Base-by-base conservation (phyloP, 345 rosid species). In the Hibiscus tridactylites region DNA sequence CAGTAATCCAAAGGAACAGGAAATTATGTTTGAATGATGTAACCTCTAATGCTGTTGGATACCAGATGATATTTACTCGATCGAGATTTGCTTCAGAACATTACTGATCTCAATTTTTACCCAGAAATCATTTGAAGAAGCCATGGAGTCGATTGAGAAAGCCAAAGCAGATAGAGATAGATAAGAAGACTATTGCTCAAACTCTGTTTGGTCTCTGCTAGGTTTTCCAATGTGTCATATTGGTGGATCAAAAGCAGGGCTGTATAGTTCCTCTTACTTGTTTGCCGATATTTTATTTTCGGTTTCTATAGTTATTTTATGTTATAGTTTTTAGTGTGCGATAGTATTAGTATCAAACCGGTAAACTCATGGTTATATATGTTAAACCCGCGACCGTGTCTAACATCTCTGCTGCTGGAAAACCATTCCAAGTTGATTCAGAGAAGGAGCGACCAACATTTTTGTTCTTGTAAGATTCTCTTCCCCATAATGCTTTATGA, bases 91-190 rank as follows among this genome's bases (percentile, higher is more conserved):
- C 65, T 60, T 31, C 9, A 16, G 1, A 44, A 58, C 9, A 17
- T 26, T 70, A 56, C 39, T 53, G 68, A 15, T 67, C 73, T 71
- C 70, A 66, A 26, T 5, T 72, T 29, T 19, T 17, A 12, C 71
- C 13, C 84, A 93, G 97, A 91, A 90, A 85, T 94, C 98, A 75
- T 94, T 91, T 70, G 95, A 93, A 74, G 98, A 88, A 53, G 90
- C 93, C 71, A 83, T 90, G 90, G 95, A 85, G 33, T 86, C 95
- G 10, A 75, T 94, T 49, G 85, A 88, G 76, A 88, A 88, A 75
- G 81, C 88, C 21, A 94, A 81, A 83, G 57, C 80, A 67, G 80
- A 68, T n/a, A 84, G 81, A 62, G 84, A 81, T 76, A 78, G 17
- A 46, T 81, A 68, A 61, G 28, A 68, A 24, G 21, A 29, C 50